A percentile compares a stretch with the other conserved stretches of the same genome.
These are phyloP conservation scores for Monosporascus sp. DNA, from an alignment of 2,329 filamentous ascomycete species.

Conservation along the genomic window DNA sequence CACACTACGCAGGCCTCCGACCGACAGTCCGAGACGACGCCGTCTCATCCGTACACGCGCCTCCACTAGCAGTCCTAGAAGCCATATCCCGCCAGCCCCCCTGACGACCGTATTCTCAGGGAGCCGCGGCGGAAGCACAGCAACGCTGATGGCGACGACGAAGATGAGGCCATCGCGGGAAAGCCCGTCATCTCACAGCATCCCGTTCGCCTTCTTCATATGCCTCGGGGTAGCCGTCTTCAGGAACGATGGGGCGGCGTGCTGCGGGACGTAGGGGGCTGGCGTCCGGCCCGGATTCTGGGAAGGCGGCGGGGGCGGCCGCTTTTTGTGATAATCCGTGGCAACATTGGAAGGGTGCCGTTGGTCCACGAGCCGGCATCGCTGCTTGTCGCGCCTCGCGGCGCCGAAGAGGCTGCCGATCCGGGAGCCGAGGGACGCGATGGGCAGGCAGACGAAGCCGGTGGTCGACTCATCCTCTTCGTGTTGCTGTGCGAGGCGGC, in stretches of 20 bases:
- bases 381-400: background rate
- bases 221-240: slow-evolving; percentile 34
- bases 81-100: too few species aligned
- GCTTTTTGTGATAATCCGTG: background rate
- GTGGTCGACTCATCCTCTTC: background rate
- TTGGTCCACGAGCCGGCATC: too few species aligned
- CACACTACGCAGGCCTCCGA: too few species aligned
- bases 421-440: too few species aligned
- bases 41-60: too few species aligned
- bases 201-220: slow-evolving; percentile 33
- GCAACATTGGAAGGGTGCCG: background rate
- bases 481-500: background rate
- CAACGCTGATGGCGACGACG: background rate
- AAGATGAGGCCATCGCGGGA: background rate
- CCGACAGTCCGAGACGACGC: too few species aligned
- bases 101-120: background rate
- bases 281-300: background rate
- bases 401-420: background rate
- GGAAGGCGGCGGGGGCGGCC: background rate
- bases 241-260: slow-evolving; percentile 37
- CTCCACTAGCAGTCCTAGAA: too few species aligned
- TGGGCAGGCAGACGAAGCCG: background rate
- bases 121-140: background rate
- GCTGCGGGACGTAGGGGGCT: slow-evolving; percentile 30
- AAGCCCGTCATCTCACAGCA: slow-evolving; percentile 19